Percentiles rank a stretch among this genome's conserved stretches.
Conservation (phyloP, 345 rosid species). For the Diplotaxis tenuifolia region DNA sequence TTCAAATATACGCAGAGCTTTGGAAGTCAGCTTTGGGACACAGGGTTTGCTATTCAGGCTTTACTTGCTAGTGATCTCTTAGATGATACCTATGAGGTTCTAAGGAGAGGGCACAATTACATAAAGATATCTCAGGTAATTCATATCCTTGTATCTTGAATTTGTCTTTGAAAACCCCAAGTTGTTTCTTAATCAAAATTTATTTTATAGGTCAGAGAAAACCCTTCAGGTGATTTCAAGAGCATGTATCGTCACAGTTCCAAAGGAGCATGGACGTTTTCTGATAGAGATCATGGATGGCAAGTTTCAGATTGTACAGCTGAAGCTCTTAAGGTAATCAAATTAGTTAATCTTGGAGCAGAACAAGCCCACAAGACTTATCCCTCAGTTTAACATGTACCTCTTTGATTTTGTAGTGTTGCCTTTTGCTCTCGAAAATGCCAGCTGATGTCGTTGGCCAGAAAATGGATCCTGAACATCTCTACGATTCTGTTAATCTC, state of each 20-base stretch:
- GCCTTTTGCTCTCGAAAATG: conserved; percentile 58
- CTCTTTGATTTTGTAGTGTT: conserved; percentile 40
- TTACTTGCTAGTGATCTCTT: conserved; percentile 42
- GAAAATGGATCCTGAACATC: conserved; percentile 41
- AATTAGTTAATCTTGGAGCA: not conserved
- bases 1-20: conserved; percentile 38
- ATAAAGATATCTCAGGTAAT: conserved; percentile 62
- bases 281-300: conserved; percentile 64
- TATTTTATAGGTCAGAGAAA: conserved; percentile 46
- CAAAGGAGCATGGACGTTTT: conserved; percentile 64
- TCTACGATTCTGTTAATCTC: conserved; percentile 56
- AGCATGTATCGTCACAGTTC: conserved; percentile 56
- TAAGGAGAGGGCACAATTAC: conserved; percentile 48
- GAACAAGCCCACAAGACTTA: not conserved
- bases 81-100: conserved; percentile 40
- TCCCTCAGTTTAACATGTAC: not conserved
- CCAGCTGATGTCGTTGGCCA: conserved; percentile 59
- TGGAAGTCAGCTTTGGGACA: conserved; percentile 64
- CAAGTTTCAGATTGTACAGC: conserved; percentile 65
- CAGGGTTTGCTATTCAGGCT: conserved; percentile 50
- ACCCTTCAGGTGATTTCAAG: conserved; percentile 52
- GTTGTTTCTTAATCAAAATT: not conserved
- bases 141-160: too few relatives aligned
- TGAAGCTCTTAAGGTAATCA: conserved; percentile 55
- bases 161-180: too few relatives aligned